Evolutionary conservation across 78 protist species (phyloP).

Genomic region (Emiliania huxleyi): DNA sequence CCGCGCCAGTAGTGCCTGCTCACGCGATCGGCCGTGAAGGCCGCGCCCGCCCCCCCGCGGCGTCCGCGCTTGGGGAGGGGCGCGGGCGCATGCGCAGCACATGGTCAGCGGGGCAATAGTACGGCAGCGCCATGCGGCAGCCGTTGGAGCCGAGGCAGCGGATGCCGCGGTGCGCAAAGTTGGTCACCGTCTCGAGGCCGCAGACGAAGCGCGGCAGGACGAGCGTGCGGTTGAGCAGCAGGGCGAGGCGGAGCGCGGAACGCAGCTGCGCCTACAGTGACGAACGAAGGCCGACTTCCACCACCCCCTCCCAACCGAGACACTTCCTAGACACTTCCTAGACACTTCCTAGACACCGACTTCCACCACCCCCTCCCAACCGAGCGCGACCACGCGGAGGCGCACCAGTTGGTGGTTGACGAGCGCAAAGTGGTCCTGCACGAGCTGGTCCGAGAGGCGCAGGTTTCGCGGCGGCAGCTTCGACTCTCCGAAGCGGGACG

Average conservation of each 20-base stretch:
- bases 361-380: too few relatives aligned
- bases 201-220: slow-evolving; percentile 10
- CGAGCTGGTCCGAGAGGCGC: too few relatives aligned
- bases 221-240: not conserved
- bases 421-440: not conserved
- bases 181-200: slow-evolving; percentile 18
- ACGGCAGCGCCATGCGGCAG: not conserved
- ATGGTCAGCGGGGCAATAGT: not conserved
- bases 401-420: not conserved
- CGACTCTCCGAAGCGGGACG: not conserved
- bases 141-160: not conserved
- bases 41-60: too few relatives aligned
- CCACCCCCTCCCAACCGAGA: too few relatives aligned
- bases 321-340: too few relatives aligned
- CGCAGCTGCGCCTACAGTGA: not conserved
- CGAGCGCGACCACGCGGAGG: too few relatives aligned
- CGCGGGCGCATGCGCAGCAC: slow-evolving; percentile 27
- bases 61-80: too few relatives aligned
- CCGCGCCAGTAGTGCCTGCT: not conserved
- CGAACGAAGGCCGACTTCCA: too few relatives aligned
- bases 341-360: too few relatives aligned
- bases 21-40: too few relatives aligned
- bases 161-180: not conserved
- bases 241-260: not conserved
- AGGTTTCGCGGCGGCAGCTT: not conserved